Evolutionary conservation across 352 stramenopile genomes (phyloP).

Genomic region (Globisporangium uncinulatum): DNA sequence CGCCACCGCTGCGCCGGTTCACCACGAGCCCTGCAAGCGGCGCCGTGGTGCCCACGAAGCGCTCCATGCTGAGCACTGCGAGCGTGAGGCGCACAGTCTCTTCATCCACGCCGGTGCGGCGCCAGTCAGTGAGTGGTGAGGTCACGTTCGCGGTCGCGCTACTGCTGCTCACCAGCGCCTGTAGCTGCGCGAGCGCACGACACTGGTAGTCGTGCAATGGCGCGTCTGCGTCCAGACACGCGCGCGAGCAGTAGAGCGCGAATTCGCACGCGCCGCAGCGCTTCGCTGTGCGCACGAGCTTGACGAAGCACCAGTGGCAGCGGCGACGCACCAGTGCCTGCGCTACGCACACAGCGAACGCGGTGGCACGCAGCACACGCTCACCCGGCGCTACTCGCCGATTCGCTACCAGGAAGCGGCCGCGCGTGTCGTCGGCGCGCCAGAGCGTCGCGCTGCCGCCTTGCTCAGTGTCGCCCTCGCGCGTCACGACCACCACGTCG

Average conservation of each 20-base stretch:
- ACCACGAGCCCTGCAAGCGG: slow-evolving; percentile 22
- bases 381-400: slow-evolving; percentile 21
- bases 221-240: slow-evolving; percentile 37
- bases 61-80: slow-evolving; percentile 54
- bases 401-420: slow-evolving; percentile 31
- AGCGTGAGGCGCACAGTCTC: slow-evolving; percentile 45
- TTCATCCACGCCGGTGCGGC: slow-evolving; percentile 15
- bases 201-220: slow-evolving; percentile 53
- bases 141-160: background rate
- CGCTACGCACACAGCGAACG: slow-evolving; percentile 45
- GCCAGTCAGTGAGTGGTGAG: background rate
- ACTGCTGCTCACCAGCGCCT: no score
- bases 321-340: slow-evolving; percentile 19
- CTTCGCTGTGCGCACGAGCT: slow-evolving; percentile 35
- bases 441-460: slow-evolving; percentile 9
- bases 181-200: slow-evolving; percentile 12
- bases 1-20: background rate
- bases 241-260: slow-evolving; percentile 42
- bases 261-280: slow-evolving; percentile 49
- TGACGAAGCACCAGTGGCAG: slow-evolving; percentile 62
- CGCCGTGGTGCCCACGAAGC: slow-evolving; percentile 28
- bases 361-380: slow-evolving; percentile 28
- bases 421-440: slow-evolving; percentile 14
- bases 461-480: background rate
- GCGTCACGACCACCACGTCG: slow-evolving; percentile 4